Evolutionary conservation across 345 rosid genomes (phyloP).

Genomic region (Geranium brycei): DNA sequence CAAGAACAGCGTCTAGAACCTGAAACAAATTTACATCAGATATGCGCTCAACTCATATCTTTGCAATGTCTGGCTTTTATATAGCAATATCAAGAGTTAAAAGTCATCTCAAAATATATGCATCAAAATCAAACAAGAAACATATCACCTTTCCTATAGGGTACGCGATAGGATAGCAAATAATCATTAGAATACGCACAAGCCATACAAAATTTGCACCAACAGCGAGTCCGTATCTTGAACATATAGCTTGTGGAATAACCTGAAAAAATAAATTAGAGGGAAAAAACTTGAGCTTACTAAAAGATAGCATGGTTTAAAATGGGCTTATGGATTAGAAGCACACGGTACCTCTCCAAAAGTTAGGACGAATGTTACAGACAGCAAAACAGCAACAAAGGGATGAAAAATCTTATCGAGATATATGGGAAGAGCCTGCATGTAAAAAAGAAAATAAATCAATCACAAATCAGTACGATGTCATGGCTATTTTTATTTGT

Average conservation of each 20-base stretch:
- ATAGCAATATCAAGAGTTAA: neutral
- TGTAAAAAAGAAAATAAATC: neutral
- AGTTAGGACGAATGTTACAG: neutral
- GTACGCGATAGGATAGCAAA: conserved; percentile 1
- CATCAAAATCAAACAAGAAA: neutral
- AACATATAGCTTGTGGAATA: conserved; percentile 4
- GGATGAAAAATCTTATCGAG: neutral
- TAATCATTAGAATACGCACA: conserved; percentile 2
- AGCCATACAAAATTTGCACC: conserved; percentile 5
- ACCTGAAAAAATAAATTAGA: neutral
- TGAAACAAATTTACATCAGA: conserved; percentile 14
- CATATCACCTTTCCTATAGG: conserved; percentile 1
- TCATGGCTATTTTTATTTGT: neutral
- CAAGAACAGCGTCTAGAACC: conserved; percentile 80
- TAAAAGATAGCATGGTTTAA: neutral
- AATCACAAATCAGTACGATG: neutral
- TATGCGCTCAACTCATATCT: neutral
- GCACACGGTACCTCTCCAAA: neutral
- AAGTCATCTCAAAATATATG: neutral
- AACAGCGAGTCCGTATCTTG: neutral
- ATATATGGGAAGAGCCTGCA: conserved; percentile 2
- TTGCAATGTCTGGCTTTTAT: neutral
- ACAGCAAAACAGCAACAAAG: neutral
- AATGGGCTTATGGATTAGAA: neutral
- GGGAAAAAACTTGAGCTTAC: neutral